Evolutionary conservation across 768 basidiomycete genomes (phyloP).

Genomic region (Lentinula sp.): DNA sequence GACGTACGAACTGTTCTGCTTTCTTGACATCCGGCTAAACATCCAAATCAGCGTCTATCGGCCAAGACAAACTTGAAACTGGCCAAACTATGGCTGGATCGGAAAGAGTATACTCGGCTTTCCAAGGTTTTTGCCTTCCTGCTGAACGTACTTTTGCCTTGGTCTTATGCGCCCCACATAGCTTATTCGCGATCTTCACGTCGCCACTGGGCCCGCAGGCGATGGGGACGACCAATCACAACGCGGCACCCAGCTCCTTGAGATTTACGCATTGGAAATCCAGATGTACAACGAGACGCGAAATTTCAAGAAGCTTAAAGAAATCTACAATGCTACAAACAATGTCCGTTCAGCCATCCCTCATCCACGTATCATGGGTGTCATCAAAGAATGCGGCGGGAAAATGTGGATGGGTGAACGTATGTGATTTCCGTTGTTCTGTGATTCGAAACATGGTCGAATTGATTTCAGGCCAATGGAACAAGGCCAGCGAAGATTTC

Average conservation of each 20-base stretch:
- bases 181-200: constrained; percentile 76
- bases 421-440: constrained; percentile 24
- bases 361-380: constrained; percentile 97
- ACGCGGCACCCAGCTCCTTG: constrained; percentile 88
- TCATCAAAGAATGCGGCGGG: constrained; percentile 98
- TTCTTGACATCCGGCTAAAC: background rate
- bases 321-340: constrained; percentile 95
- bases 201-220: constrained; percentile 49
- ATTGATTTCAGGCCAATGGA: constrained; percentile 78
- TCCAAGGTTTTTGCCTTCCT: constrained; percentile 50
- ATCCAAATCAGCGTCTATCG: constrained; percentile 64
- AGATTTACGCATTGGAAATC: constrained; percentile 97
- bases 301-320: constrained; percentile 95
- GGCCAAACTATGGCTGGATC: constrained; percentile 95
- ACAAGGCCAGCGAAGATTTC: constrained; percentile 94
- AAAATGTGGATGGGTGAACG: constrained; percentile 99
- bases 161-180: constrained; percentile 19
- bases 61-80: constrained; percentile 96
- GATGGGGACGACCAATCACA: constrained; percentile 80
- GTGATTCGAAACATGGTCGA: background rate
- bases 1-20: constrained; percentile 50
- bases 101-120: constrained; percentile 83
- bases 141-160: background rate
- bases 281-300: constrained; percentile 98
- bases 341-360: constrained; percentile 94